Evolutionary conservation across 768 basidiomycete genomes (phyloP).

Genomic region (Arthromyces matolae): DNA sequence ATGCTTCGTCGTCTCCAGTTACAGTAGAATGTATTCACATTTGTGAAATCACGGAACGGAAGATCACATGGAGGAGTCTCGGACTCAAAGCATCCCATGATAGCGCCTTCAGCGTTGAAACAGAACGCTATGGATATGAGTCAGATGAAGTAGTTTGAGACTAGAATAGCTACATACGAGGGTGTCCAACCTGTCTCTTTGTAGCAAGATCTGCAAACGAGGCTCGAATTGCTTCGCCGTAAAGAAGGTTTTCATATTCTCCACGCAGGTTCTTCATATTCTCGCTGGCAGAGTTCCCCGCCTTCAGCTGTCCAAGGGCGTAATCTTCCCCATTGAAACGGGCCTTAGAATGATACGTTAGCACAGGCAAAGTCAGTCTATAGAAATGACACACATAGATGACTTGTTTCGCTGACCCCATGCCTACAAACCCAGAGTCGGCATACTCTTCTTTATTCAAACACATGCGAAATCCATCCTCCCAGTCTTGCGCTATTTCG

Average conservation of each 20-base stretch:
- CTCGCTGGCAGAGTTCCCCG: background rate
- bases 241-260: conserved; percentile 14
- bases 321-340: no score
- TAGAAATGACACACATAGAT: background rate
- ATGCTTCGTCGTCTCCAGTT: no score
- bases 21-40: no score
- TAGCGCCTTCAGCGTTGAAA: conserved; percentile 10
- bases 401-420: background rate
- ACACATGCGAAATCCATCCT: background rate
- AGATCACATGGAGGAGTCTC: background rate
- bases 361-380: no score
- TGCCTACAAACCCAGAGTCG: background rate
- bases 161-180: background rate
- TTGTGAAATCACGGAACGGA: conserved; percentile 9
- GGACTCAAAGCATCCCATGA: conserved; percentile 5
- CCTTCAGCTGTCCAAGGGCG: conserved; percentile 12
- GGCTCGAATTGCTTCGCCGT: conserved; percentile 9
- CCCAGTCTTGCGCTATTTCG: background rate
- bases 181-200: background rate
- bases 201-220: conserved; percentile 12
- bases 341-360: no score
- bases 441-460: background rate
- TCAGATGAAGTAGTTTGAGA: background rate
- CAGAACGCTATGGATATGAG: background rate
- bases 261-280: conserved; percentile 4